Evolutionary conservation across 2,329 filamentous ascomycete genomes (phyloP).

Genomic region (Cordyceps cicadae): DNA sequence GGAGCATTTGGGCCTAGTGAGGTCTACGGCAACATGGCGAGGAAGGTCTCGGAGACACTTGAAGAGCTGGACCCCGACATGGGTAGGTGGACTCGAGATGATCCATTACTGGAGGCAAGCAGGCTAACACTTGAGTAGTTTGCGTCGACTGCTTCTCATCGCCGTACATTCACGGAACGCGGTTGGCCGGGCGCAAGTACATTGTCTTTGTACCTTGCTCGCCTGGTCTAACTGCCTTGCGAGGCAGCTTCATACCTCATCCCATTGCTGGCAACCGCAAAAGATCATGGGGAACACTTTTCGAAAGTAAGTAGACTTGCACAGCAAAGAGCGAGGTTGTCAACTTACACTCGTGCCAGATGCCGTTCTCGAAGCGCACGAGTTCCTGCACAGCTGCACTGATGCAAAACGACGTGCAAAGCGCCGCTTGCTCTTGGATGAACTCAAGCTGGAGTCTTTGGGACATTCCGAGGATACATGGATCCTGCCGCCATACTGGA

Average conservation of each 20-base stretch:
- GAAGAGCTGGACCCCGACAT: not conserved
- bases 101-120: too few relatives aligned
- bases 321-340: too few relatives aligned
- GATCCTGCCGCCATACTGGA: conserved; percentile 1
- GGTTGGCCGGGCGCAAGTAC: not conserved
- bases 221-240: not conserved
- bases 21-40: not conserved
- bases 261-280: not conserved
- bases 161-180: not conserved
- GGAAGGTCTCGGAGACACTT: not conserved
- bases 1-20: not conserved
- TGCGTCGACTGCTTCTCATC: conserved; percentile 3
- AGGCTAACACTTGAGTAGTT: not conserved
- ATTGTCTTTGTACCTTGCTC: not conserved
- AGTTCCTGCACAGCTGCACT: not conserved
- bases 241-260: not conserved
- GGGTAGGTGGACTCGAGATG: not conserved
- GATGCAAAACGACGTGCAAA: not conserved
- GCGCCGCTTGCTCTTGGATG: not conserved
- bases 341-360: not conserved
- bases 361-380: not conserved
- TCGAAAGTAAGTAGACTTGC: not conserved
- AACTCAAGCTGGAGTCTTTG: not conserved
- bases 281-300: not conserved
- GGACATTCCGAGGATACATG: not conserved